Evolutionary conservation across 176 grass and related monocot genomes (phyloP).

Genomic region (Avena insularis): DNA sequence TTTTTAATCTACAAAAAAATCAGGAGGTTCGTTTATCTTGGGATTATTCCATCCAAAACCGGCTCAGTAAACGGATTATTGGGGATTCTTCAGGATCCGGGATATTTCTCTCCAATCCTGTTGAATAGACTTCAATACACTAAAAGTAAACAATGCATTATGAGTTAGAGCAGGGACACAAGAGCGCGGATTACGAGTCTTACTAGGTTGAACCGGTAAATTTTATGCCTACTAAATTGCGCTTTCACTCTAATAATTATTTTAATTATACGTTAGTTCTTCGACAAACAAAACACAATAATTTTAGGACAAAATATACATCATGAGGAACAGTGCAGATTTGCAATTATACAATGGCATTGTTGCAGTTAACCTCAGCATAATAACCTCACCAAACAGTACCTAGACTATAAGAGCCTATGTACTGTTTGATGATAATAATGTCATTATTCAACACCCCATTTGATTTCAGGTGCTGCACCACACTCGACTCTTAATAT

Average conservation of each 20-base stretch:
- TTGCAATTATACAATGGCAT: background rate
- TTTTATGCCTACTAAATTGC: no score
- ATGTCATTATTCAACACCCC: background rate
- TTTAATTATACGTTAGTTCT: background rate
- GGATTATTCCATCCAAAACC: no score
- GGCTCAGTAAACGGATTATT: no score
- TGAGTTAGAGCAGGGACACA: background rate
- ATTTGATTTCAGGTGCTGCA: constrained; percentile 45
- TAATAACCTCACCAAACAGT: background rate
- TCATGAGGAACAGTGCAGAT: background rate
- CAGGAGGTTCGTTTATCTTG: no score
- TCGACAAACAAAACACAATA: no score
- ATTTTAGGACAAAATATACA: no score
- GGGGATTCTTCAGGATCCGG: no score
- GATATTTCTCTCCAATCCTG: no score
- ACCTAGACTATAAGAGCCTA: background rate
- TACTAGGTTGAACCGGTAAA: background rate
- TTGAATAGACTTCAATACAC: no score
- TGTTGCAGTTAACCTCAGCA: background rate
- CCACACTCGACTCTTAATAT: constrained; percentile 24
- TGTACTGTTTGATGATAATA: background rate
- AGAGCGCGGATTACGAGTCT: background rate
- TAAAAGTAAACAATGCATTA: background rate
- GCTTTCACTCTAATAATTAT: background rate
- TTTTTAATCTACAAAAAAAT: no score